These are phyloP conservation scores for Cytospora mali DNA, from an alignment of 2,329 filamentous ascomycete species.

Conservation along the genomic window DNA sequence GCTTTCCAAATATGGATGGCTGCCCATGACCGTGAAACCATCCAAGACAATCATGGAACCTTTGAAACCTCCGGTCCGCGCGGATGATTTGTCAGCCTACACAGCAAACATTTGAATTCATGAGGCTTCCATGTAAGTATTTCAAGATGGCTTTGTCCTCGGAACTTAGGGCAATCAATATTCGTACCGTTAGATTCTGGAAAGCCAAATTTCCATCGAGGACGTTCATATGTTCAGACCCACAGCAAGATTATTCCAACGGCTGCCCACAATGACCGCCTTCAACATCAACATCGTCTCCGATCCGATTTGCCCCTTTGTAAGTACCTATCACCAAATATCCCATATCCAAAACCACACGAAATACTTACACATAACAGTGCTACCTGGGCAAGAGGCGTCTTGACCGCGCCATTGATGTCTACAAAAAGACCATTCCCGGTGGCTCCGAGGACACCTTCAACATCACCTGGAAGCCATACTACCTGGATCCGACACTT, in stretches of 20 bases:
- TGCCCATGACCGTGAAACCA: not conserved
- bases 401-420: constrained; percentile 69
- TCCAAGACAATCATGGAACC: not conserved
- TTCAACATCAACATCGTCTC: constrained; percentile 78
- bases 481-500: constrained; percentile 75
- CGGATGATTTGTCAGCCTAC: constrained; percentile 21
- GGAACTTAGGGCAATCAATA: not conserved
- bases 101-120: not conserved
- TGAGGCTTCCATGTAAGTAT: not conserved
- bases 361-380: constrained; percentile 41
- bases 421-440: constrained; percentile 66
- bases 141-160: not conserved
- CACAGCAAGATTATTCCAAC: constrained; percentile 18
- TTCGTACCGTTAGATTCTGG: not conserved
- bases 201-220: not conserved
- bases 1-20: constrained; percentile 12
- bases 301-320: constrained; percentile 77
- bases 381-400: constrained; percentile 81
- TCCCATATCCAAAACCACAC: constrained; percentile 7
- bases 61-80: not conserved
- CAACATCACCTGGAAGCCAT: constrained; percentile 74
- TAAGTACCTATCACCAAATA: constrained; percentile 32
- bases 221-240: constrained; percentile 1
- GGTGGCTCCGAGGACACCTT: constrained; percentile 66
- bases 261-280: constrained; percentile 62